These are phyloP conservation scores for Tylopilus orsonianus DNA, from an alignment of 1,284 basidiomycete genomes.

Conservation along the genomic window DNA sequence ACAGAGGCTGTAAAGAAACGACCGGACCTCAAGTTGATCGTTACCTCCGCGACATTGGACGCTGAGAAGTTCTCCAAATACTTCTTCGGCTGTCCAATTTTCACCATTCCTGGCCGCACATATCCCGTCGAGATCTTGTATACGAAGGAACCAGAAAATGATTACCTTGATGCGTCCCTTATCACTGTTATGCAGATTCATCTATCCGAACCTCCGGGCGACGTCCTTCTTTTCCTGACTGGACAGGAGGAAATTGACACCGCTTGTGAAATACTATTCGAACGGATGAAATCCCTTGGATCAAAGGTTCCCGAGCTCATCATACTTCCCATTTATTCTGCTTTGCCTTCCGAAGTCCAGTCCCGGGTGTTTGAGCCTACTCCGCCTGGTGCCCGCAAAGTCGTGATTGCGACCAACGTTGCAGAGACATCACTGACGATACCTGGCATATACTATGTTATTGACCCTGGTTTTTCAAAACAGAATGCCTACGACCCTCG, in stretches of 20 bases:
- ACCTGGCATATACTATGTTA: conserved; percentile 98
- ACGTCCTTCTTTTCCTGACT: conserved; percentile 95
- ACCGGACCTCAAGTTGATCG: conserved; percentile 95
- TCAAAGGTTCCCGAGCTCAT: conserved; percentile 96
- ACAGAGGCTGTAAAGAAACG: conserved; percentile 91
- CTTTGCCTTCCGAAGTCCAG: conserved; percentile 96
- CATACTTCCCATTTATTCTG: conserved; percentile 97
- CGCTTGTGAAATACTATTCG: conserved; percentile 93
- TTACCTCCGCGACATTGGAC: conserved; percentile 98
- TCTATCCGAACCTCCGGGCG: conserved; percentile 95
- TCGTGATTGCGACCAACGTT: conserved; percentile 98
- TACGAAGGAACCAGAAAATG: conserved; percentile 98
- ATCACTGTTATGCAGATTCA: conserved; percentile 99
- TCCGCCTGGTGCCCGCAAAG: conserved; percentile 94
- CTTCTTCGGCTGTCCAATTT: conserved; percentile 98
- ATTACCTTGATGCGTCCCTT: conserved; percentile 96
- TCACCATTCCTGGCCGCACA: conserved; percentile 99
- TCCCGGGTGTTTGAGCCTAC: conserved; percentile 97
- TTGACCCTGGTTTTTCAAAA: conserved; percentile 98
- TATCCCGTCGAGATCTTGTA: conserved; percentile 97
- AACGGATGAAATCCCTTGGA: conserved; percentile 97
- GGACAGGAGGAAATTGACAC: conserved; percentile 99
- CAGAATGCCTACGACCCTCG: conserved; percentile 98
- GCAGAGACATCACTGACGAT: conserved; percentile 99
- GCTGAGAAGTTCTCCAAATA: conserved; percentile 99